phyloP scores from a whole-genome alignment of 2,329 filamentous ascomycete species.

The Xylaria sp. region DNA sequence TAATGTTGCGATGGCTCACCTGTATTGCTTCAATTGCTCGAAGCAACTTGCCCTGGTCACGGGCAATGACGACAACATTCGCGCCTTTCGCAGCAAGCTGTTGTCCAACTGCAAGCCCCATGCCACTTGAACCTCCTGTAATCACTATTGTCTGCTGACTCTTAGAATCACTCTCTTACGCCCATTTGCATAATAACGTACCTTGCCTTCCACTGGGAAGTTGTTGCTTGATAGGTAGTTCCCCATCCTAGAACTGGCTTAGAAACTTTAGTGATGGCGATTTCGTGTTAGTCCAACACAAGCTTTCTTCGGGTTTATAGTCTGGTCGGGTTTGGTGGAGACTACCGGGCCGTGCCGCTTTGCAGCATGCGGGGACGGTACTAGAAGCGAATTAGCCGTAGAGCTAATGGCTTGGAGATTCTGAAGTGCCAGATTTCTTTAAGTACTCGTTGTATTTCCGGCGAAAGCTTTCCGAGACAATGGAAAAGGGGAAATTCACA shows the following conservation, averaged over 20 bases:
- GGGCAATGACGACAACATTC: conserved; percentile 75
- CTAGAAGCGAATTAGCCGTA: not conserved
- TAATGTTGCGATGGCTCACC: conserved; percentile 49
- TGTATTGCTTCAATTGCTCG: conserved; percentile 65
- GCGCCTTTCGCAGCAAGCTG: conserved; percentile 74
- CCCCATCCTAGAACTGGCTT: conserved; percentile 46
- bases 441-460: too few relatives aligned
- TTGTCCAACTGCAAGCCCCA: conserved; percentile 71
- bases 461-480: not conserved
- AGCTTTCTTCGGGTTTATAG: not conserved
- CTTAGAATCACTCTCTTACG: conserved; percentile 9
- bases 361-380: not conserved
- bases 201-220: conserved; percentile 71
- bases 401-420: not conserved
- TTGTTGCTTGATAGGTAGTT: conserved; percentile 56
- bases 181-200: conserved; percentile 46
- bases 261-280: not conserved
- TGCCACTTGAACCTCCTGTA: conserved; percentile 77
- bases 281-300: not conserved
- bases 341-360: not conserved
- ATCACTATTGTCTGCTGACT: conserved; percentile 71
- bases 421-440: not conserved
- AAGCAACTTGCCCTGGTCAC: conserved; percentile 69
- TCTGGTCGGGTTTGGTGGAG: not conserved
- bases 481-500: not conserved